Evolutionary conservation across 768 basidiomycete genomes (phyloP).

Genomic region (Strobilomyces dryophilus): DNA sequence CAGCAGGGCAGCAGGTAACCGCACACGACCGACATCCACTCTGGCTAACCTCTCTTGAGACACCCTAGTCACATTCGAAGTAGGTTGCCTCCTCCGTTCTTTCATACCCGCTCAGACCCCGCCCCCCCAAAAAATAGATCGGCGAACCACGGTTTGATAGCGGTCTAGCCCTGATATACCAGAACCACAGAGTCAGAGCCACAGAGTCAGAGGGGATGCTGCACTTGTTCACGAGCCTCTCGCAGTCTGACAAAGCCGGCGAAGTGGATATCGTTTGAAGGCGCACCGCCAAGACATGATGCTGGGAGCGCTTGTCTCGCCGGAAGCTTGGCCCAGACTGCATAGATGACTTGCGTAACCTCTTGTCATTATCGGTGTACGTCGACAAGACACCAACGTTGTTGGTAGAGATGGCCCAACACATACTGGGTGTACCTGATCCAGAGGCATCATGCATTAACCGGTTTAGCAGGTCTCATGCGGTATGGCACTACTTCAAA

Average conservation of each 20-base stretch:
- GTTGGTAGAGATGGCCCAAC: constrained; percentile 43
- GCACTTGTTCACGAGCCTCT: constrained; percentile 48
- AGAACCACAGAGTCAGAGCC: too few species aligned
- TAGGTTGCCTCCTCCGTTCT: too few species aligned
- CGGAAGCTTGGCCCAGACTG: constrained; percentile 39
- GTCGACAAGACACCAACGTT: constrained; percentile 43
- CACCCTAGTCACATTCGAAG: too few species aligned
- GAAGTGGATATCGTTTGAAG: constrained; percentile 61
- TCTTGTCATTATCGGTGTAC: constrained; percentile 50
- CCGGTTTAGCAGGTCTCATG: constrained; percentile 47
- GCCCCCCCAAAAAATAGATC: too few species aligned
- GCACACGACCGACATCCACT: too few species aligned
- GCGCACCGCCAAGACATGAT: constrained; percentile 48
- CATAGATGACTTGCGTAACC: constrained; percentile 50
- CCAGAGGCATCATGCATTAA: constrained; percentile 38
- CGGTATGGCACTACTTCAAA: too few species aligned
- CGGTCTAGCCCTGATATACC: too few species aligned
- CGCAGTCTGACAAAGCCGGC: constrained; percentile 44
- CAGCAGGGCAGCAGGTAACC: too few species aligned
- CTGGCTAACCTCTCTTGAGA: too few species aligned
- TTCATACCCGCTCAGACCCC: too few species aligned
- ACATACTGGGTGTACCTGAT: constrained; percentile 30
- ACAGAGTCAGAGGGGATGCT: constrained; percentile 39
- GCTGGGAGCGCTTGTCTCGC: constrained; percentile 37
- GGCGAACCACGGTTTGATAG: too few species aligned